These are phyloP conservation scores for Blastobotrys parvus DNA, from an alignment of 805 yeast genomes.

Conservation along the genomic window DNA sequence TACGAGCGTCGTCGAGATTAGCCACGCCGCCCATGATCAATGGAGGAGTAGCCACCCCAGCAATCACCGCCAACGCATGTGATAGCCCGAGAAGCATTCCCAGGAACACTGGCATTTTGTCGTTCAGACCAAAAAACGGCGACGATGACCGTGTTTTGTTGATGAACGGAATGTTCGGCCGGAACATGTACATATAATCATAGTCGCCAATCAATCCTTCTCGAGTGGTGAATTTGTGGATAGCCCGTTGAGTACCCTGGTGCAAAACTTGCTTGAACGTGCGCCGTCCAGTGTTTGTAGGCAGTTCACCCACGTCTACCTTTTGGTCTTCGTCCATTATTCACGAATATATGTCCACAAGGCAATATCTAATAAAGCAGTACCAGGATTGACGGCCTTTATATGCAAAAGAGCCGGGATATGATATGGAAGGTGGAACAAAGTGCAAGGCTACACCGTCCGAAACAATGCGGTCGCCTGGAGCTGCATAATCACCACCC, in stretches of 20 bases:
- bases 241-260: not conserved
- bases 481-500: too few relatives aligned
- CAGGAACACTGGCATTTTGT: constrained; percentile 71
- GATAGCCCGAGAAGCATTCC: constrained; percentile 78
- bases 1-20: constrained; percentile 39
- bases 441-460: too few relatives aligned
- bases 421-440: too few relatives aligned
- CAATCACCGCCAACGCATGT: constrained; percentile 84
- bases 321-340: constrained; percentile 5
- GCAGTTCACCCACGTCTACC: constrained; percentile 5
- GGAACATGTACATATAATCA: constrained; percentile 70
- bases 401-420: too few relatives aligned
- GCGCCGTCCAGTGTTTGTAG: not conserved
- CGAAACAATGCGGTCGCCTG: too few relatives aligned
- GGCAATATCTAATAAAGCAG: too few relatives aligned
- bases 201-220: constrained; percentile 85
- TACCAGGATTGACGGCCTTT: too few relatives aligned
- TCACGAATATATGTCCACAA: too few relatives aligned
- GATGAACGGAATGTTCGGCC: constrained; percentile 70
- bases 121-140: constrained; percentile 77
- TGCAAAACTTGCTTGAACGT: not conserved
- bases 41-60: constrained; percentile 84
- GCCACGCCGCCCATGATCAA: constrained; percentile 60
- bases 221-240: constrained; percentile 47
- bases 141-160: constrained; percentile 41